phyloP scores from a whole-genome alignment of 352 stramenopile species.

The Phytopythium aichiense region DNA sequence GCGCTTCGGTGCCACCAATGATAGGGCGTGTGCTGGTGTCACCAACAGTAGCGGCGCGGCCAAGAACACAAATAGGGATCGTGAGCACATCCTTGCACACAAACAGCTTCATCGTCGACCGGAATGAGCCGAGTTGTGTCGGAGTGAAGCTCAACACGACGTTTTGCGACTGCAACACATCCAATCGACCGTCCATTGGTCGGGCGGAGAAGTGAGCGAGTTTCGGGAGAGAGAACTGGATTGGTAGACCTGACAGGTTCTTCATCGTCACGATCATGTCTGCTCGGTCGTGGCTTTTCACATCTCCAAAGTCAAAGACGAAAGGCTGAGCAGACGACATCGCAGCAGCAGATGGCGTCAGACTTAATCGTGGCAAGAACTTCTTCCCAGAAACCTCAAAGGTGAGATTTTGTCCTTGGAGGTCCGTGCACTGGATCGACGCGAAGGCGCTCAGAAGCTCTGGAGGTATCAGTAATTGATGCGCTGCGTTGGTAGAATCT shows the following conservation, averaged over 20 bases:
- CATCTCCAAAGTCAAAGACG: constrained; percentile 80
- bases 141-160: constrained; percentile 88
- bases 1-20: constrained; percentile 53
- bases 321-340: neutral
- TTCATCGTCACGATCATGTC: constrained; percentile 86
- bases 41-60: constrained; percentile 50
- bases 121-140: constrained; percentile 80
- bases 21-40: constrained; percentile 28
- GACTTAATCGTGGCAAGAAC: constrained; percentile 43
- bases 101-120: constrained; percentile 30
- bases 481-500: neutral
- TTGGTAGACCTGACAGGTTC: constrained; percentile 65
- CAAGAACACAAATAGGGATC: constrained; percentile 62
- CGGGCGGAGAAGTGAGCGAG: constrained; percentile 76
- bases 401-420: constrained; percentile 69
- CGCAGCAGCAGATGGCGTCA: constrained; percentile 25
- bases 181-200: constrained; percentile 60
- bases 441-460: constrained; percentile 55
- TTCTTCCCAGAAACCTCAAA: constrained; percentile 67
- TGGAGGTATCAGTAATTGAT: neutral
- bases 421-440: constrained; percentile 63
- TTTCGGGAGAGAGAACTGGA: constrained; percentile 60
- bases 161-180: constrained; percentile 87
- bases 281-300: constrained; percentile 64
- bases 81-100: constrained; percentile 47